phyloP scores from a whole-genome alignment of 2,329 filamentous ascomycete species.

The Coniella lustricola region DNA sequence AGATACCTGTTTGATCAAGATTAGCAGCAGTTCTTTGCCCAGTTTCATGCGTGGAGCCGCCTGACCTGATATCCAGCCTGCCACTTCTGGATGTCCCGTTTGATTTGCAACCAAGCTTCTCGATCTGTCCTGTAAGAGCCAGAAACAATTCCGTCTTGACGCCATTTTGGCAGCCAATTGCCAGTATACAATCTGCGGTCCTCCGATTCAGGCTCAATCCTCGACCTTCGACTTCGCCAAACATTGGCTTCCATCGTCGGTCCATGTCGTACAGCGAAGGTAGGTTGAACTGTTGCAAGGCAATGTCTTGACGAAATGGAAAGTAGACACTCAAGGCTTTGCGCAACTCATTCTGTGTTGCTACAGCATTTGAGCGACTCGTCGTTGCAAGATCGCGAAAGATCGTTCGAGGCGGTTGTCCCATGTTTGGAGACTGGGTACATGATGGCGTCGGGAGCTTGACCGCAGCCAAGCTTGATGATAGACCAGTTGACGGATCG shows the following conservation, averaged over 20 bases:
- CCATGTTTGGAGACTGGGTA: constrained; percentile 21
- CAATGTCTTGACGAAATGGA: constrained; percentile 36
- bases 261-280: constrained; percentile 41
- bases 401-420: constrained; percentile 23
- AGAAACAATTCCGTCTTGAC: constrained; percentile 44
- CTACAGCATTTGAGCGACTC: constrained; percentile 40
- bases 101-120: constrained; percentile 45
- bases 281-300: constrained; percentile 41
- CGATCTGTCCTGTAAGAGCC: constrained; percentile 43
- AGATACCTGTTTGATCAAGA: constrained; percentile 41
- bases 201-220: constrained; percentile 26
- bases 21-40: not conserved
- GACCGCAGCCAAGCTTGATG: constrained; percentile 19
- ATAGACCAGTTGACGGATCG: constrained; percentile 21
- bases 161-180: constrained; percentile 49
- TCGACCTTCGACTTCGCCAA: constrained; percentile 32
- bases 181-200: constrained; percentile 51
- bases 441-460: constrained; percentile 36
- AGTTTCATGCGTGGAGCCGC: not conserved
- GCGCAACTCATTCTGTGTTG: constrained; percentile 51
- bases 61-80: constrained; percentile 52
- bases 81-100: constrained; percentile 45
- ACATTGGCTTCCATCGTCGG: constrained; percentile 46
- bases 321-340: constrained; percentile 45
- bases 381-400: constrained; percentile 39